Evolutionary conservation across 371 early-diverging fungal species (phyloP).

Genomic region (Thermomucor indicae-seudaticae): DNA sequence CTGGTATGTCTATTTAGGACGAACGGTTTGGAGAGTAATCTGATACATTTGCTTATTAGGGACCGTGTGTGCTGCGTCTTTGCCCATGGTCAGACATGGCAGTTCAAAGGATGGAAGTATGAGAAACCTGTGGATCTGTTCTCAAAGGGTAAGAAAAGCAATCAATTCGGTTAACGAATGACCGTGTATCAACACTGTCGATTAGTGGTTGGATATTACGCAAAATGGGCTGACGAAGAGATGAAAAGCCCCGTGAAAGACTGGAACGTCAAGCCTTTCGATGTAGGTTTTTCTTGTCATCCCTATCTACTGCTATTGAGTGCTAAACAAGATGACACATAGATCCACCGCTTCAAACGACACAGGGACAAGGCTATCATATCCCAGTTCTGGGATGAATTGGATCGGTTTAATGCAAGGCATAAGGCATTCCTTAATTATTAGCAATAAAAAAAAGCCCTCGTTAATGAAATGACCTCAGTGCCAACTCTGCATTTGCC

Average conservation of each 20-base stretch:
- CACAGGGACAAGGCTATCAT: constrained; percentile 76
- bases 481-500: no score
- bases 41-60: no score
- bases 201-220: constrained; percentile 74
- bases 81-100: constrained; percentile 88
- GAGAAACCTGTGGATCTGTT: constrained; percentile 79
- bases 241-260: constrained; percentile 48
- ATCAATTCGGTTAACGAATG: no score
- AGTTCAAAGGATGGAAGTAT: constrained; percentile 91
- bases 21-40: not conserved
- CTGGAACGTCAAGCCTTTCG: constrained; percentile 78
- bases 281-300: constrained; percentile 33
- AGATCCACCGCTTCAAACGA: constrained; percentile 72
- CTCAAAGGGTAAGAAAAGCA: constrained; percentile 50
- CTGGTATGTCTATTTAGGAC: constrained; percentile 43
- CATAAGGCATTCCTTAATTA: no score
- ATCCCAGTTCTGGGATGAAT: constrained; percentile 71
- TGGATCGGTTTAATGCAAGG: no score
- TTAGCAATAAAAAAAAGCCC: no score
- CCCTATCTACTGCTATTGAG: not conserved
- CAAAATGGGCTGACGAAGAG: constrained; percentile 76
- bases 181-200: no score
- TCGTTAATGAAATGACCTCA: no score
- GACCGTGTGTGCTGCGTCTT: constrained; percentile 88
- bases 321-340: not conserved